Percentiles rank a stretch among this genome's conserved stretches.
phyloP scores from a whole-genome alignment of 768 basidiomycete species.

The Phaffia tasmanica region DNA sequence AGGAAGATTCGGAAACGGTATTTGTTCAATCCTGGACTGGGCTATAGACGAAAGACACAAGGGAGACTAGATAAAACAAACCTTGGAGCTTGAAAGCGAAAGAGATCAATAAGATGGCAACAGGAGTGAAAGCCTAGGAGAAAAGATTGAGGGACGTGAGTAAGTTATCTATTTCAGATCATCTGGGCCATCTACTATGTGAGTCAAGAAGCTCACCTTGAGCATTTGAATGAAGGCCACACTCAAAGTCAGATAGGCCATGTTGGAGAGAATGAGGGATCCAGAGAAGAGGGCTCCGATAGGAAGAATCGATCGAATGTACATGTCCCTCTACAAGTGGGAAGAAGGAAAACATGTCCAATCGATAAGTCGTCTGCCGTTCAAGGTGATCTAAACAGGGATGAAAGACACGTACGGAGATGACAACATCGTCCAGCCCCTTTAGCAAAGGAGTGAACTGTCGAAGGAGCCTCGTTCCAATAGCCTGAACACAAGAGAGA shows the following conservation, averaged over 20 bases:
- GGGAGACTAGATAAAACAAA: slow-evolving; percentile 42
- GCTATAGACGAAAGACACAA: background rate
- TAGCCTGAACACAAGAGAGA: slow-evolving; percentile 27
- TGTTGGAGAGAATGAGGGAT: slow-evolving; percentile 80
- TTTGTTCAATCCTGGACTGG: background rate
- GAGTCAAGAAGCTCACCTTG: slow-evolving; percentile 47
- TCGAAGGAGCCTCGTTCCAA: slow-evolving; percentile 34
- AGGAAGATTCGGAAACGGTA: background rate
- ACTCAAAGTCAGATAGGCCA: slow-evolving; percentile 79
- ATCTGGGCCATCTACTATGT: background rate
- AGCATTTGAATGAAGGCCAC: slow-evolving; percentile 48
- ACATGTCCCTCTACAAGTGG: slow-evolving; percentile 37
- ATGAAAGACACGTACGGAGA: slow-evolving; percentile 32
- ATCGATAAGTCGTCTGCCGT: background rate
- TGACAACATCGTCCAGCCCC: slow-evolving; percentile 34
- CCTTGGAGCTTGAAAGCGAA: slow-evolving; percentile 76
- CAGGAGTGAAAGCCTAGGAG: slow-evolving; percentile 56
- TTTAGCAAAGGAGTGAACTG: slow-evolving; percentile 35
- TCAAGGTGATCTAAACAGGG: background rate
- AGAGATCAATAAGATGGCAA: slow-evolving; percentile 56
- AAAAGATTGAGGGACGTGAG: background rate
- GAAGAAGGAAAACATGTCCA: background rate
- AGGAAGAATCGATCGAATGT: slow-evolving; percentile 74
- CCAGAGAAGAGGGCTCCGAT: slow-evolving; percentile 90
- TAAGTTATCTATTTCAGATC: background rate